Evolutionary conservation across 176 grass and related monocot species (phyloP), one percentile per base, ranked within the genome.

Genomic region (Puya raimondii): DNA sequence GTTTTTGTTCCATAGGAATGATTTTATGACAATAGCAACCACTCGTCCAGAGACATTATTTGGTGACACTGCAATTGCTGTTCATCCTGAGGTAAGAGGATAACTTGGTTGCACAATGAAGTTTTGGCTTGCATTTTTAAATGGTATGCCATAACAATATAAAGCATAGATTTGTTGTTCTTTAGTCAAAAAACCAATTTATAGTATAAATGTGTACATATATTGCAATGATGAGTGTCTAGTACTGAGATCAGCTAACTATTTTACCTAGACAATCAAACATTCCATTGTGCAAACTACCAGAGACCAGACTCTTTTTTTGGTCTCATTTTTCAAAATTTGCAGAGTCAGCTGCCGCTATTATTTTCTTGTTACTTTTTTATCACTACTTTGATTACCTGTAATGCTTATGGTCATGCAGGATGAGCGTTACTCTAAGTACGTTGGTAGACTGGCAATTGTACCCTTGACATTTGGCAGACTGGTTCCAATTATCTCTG

Each of bases 11-110:
- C 12, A 17, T 63, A 97, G 94, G 76, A 77, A 85, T 68, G 94
- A 97, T 57, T 97, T 85, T 97, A 25, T 97, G 84, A 97, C 89
- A 77, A 92, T 97, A 79, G 93, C 84, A 2, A 97, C 94, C 26
- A 97, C 94, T 71, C 77, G 94, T 33, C 94, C 94, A 21, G 94
- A 97, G 73, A 97, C 94, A 85, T 22, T 97, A 73, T 97, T 97
- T 85, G 94, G 77, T 77, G 94, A 97, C 79, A 88, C 86, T 81
- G 89, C 94, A 12, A 88, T 97, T 87, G 94, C 89, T 72, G 94
- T 92, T 23, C 78, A 97, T 73, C 94, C 94, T 70, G 77, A 84
- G 89, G 94, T 92, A 82, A 17, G 51, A 64, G 63, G 42, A 71
- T 71, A 68, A 66, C 18, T 70, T 23, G 65, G 12, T 63, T 75